Conservation (phyloP, 805 yeast species). For the Candida dajiaensis region DNA sequence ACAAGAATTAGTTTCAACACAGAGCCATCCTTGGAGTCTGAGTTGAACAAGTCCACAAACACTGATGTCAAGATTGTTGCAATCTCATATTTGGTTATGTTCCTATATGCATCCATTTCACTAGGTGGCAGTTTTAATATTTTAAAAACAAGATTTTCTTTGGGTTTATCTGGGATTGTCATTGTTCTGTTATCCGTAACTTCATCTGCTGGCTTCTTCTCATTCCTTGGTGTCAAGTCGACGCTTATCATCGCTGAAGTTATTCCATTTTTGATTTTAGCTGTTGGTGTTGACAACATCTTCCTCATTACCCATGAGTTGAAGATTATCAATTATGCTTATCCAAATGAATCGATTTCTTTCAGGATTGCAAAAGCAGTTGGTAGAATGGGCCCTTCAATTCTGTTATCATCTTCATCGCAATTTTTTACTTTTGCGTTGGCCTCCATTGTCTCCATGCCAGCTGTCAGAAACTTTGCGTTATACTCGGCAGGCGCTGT, state of each 20-base stretch:
- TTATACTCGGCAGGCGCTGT: constrained; percentile 86
- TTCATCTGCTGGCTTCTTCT: constrained; percentile 78
- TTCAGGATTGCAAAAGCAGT: constrained; percentile 59
- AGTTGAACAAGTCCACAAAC: constrained; percentile 73
- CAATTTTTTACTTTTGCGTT: constrained; percentile 76
- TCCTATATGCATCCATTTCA: constrained; percentile 79
- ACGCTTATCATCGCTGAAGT: constrained; percentile 95
- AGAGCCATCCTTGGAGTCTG: constrained; percentile 79
- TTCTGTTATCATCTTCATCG: constrained; percentile 66
- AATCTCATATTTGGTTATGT: constrained; percentile 80
- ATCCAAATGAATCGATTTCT: constrained; percentile 44
- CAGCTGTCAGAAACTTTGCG: constrained; percentile 94
- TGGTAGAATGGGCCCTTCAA: constrained; percentile 80
- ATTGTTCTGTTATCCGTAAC: constrained; percentile 78
- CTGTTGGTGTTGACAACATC: constrained; percentile 95
- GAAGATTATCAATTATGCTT: constrained; percentile 42
- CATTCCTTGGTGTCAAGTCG: constrained; percentile 71
- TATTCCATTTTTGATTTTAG: constrained; percentile 86
- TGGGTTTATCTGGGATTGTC: constrained; percentile 80
- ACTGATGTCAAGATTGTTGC: constrained; percentile 69
- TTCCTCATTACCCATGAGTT: constrained; percentile 81
- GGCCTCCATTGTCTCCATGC: constrained; percentile 85
- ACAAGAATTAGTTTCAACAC: constrained; percentile 70
- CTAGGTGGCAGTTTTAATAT: constrained; percentile 48
- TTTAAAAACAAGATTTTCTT: constrained; percentile 54